phyloP scores from a whole-genome alignment of 805 yeast species.

The Suhomyces sp. region DNA sequence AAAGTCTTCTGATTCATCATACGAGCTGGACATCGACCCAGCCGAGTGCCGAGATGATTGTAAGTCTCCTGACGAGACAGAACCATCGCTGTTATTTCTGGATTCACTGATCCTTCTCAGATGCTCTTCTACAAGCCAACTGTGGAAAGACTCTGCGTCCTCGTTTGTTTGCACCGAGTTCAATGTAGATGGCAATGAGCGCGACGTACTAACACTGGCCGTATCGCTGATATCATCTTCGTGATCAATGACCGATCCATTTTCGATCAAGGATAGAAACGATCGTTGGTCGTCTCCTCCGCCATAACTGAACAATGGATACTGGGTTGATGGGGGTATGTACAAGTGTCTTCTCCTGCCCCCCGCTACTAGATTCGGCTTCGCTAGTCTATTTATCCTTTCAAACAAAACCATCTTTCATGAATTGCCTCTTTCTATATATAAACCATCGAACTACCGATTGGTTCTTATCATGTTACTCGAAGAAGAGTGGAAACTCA shows the following conservation, averaged over 20 bases:
- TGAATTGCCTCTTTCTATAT: neutral
- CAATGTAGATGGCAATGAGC: constrained; percentile 41
- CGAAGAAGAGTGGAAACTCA: neutral
- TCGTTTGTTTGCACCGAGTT: constrained; percentile 33
- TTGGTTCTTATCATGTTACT: neutral
- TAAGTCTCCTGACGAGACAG: constrained; percentile 4
- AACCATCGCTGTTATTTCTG: constrained; percentile 5
- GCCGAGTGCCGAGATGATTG: constrained; percentile 4
- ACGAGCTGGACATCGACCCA: constrained; percentile 9
- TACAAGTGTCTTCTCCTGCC: constrained; percentile 39
- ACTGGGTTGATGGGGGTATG: constrained; percentile 45
- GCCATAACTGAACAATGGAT: constrained; percentile 42
- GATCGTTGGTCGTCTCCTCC: constrained; percentile 44
- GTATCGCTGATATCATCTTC: constrained; percentile 33
- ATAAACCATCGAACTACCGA: neutral
- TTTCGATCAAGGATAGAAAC: constrained; percentile 39
- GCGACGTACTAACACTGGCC: constrained; percentile 39
- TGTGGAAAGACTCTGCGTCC: constrained; percentile 40
- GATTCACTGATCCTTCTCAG: constrained; percentile 32
- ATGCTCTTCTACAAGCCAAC: constrained; percentile 44
- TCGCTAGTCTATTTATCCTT: constrained; percentile 39
- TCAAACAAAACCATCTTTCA: constrained; percentile 39
- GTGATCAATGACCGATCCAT: constrained; percentile 27
- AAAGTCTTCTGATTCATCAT: constrained; percentile 29
- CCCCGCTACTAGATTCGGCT: constrained; percentile 33